These are phyloP conservation scores for Clonostachys chloroleuca DNA, from an alignment of 2,329 filamentous ascomycete genomes.

Conservation along the genomic window DNA sequence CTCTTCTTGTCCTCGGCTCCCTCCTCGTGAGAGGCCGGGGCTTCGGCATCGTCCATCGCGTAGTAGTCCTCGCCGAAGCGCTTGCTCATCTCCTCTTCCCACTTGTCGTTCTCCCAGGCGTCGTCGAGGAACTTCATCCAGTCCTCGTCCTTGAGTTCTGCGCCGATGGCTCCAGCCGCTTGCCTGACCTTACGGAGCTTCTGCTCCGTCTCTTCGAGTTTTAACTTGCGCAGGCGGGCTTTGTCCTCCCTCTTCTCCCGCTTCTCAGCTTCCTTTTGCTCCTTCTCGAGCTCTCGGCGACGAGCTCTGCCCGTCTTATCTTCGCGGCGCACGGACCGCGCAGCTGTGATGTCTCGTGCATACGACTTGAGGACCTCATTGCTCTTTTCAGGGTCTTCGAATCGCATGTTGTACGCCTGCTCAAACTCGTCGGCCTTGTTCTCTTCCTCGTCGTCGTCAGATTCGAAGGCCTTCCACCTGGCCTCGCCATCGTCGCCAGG, in stretches of 20 bases:
- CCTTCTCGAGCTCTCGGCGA: conserved; percentile 71
- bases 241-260: conserved; percentile 73
- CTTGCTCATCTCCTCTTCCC: conserved; percentile 87
- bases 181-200: conserved; percentile 87
- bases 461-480: conserved; percentile 80
- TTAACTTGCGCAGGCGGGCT: conserved; percentile 77
- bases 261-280: conserved; percentile 76
- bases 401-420: conserved; percentile 90
- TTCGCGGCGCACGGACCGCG: conserved; percentile 81
- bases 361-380: conserved; percentile 88
- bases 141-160: conserved; percentile 66
- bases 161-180: conserved; percentile 74
- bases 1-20: conserved; percentile 41
- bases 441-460: conserved; percentile 80
- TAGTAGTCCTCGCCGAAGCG: conserved; percentile 92
- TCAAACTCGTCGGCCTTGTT: conserved; percentile 84
- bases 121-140: conserved; percentile 83
- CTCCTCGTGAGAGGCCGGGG: conserved; percentile 44
- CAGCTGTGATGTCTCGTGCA: conserved; percentile 77
- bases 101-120: conserved; percentile 82
- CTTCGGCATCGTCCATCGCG: conserved; percentile 63
- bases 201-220: conserved; percentile 83
- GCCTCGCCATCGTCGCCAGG: conserved; percentile 49
- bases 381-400: conserved; percentile 84
- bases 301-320: conserved; percentile 74